These are phyloP conservation scores for Claviceps maximensis DNA, from an alignment of 2,329 filamentous ascomycete species.

Conservation along the genomic window DNA sequence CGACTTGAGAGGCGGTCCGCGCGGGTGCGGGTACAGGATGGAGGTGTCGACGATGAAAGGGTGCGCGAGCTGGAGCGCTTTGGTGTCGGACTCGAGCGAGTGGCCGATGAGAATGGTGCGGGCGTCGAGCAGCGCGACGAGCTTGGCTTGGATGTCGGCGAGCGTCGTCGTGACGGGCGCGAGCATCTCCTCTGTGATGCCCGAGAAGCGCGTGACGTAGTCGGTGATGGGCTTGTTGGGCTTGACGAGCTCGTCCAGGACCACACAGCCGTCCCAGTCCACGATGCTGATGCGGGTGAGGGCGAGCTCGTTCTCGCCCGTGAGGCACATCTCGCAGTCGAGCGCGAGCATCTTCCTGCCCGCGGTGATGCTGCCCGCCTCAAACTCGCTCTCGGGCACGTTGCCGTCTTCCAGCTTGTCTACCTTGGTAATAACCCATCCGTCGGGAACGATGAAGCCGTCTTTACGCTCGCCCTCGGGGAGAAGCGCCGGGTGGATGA, in stretches of 20 bases:
- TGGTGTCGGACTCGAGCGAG: conserved; percentile 71
- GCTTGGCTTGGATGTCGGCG: conserved; percentile 63
- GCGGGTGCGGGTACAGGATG: conserved; percentile 78
- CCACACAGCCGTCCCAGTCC: conserved; percentile 67
- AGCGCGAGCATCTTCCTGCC: conserved; percentile 69
- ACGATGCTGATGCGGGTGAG: conserved; percentile 83
- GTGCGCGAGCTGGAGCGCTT: conserved; percentile 72
- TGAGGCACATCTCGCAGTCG: conserved; percentile 97
- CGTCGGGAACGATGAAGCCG: conserved; percentile 43
- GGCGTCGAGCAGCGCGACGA: conserved; percentile 59
- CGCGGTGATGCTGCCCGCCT: conserved; percentile 71
- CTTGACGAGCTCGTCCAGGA: conserved; percentile 87
- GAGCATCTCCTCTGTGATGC: conserved; percentile 80
- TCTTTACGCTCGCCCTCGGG: conserved; percentile 40
- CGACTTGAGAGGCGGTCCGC: conserved; percentile 79
- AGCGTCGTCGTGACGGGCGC: conserved; percentile 73
- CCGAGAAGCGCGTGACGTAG: conserved; percentile 85
- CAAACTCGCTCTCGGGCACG: conserved; percentile 55
- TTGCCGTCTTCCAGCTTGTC: conserved; percentile 51
- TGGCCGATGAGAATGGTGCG: conserved; percentile 67
- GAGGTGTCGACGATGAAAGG: conserved; percentile 90
- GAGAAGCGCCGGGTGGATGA: conserved; percentile 68
- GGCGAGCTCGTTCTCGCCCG: conserved; percentile 63
- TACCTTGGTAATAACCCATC: conserved; percentile 75
- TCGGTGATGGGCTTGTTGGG: conserved; percentile 78